Evolutionary conservation across 2,329 filamentous ascomycete genomes (phyloP).

Genomic region (Epichloe coenophiala): DNA sequence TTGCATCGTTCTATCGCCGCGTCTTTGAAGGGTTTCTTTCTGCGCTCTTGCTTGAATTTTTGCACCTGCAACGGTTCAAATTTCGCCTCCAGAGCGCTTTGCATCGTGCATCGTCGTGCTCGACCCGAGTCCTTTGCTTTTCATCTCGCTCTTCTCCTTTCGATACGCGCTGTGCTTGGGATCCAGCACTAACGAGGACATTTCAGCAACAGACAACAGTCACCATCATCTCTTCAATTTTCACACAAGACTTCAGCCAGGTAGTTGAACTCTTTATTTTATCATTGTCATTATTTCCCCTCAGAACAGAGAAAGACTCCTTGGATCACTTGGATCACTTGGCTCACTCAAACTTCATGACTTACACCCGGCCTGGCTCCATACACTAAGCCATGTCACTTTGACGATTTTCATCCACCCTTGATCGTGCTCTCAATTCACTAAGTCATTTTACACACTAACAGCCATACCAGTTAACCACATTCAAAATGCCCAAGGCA

Average conservation of each 20-base stretch:
- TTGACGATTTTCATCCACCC: background rate
- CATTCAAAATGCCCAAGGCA: conserved; percentile 45
- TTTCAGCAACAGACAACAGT: conserved; percentile 7
- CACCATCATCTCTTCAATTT: conserved; percentile 10
- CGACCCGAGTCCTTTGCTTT: background rate
- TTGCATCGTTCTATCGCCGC: background rate
- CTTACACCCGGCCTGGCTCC: background rate
- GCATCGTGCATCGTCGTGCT: conserved; percentile 8
- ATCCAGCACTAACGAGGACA: conserved; percentile 8
- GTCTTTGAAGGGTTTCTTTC: background rate
- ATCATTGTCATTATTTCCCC: background rate
- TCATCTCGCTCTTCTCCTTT: background rate
- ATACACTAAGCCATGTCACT: background rate
- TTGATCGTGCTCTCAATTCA: background rate
- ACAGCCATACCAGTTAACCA: conserved; percentile 11
- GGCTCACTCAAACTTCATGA: background rate
- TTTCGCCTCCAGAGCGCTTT: conserved; percentile 2
- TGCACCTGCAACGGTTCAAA: conserved; percentile 5
- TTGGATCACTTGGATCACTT: conserved; percentile 6
- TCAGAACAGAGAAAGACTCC: conserved; percentile 4
- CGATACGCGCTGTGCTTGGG: conserved; percentile 2
- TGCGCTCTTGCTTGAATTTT: conserved; percentile 11
- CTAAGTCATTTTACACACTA: background rate
- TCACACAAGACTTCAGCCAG: conserved; percentile 1
- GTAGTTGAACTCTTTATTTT: conserved; percentile 1